Percentiles rank a stretch among this genome's conserved stretches.
phyloP scores from a whole-genome alignment of 495 filamentous ascomycete species.

The Cercophora scortea region DNA sequence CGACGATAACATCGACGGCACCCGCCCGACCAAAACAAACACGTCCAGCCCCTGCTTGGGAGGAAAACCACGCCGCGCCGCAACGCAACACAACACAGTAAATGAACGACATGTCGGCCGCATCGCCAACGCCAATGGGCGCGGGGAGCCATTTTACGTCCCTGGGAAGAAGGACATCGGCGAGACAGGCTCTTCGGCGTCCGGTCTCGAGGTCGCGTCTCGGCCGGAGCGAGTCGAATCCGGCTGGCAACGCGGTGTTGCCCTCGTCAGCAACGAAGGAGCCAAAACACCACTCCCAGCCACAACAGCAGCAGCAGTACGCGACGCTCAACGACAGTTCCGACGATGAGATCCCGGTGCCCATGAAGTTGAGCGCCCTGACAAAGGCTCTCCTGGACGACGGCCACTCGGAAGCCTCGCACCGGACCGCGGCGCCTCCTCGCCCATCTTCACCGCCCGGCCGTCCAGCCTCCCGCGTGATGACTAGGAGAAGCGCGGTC shows the following conservation, averaged over 20 bases:
- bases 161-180: constrained; percentile 30
- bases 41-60: neutral
- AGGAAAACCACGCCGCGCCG: neutral
- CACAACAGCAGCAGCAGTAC: constrained; percentile 15
- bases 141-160: constrained; percentile 26
- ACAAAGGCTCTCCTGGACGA: constrained; percentile 70
- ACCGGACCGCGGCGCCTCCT: constrained; percentile 41
- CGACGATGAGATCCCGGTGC: constrained; percentile 62
- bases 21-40: too few species aligned
- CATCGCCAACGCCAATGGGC: constrained; percentile 29
- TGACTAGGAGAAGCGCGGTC: constrained; percentile 31
- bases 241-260: constrained; percentile 10
- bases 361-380: constrained; percentile 72
- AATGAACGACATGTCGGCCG: constrained; percentile 21
- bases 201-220: constrained; percentile 23
- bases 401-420: constrained; percentile 30
- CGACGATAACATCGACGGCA: too few species aligned
- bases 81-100: neutral
- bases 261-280: constrained; percentile 1
- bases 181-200: constrained; percentile 35
- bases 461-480: constrained; percentile 45
- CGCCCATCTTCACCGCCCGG: constrained; percentile 46
- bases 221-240: constrained; percentile 31
- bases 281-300: constrained; percentile 14
- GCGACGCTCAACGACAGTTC: constrained; percentile 54